Base-by-base conservation (phyloP, 208 protist genomes). In the Blastocrithidia nonstop region DNA sequence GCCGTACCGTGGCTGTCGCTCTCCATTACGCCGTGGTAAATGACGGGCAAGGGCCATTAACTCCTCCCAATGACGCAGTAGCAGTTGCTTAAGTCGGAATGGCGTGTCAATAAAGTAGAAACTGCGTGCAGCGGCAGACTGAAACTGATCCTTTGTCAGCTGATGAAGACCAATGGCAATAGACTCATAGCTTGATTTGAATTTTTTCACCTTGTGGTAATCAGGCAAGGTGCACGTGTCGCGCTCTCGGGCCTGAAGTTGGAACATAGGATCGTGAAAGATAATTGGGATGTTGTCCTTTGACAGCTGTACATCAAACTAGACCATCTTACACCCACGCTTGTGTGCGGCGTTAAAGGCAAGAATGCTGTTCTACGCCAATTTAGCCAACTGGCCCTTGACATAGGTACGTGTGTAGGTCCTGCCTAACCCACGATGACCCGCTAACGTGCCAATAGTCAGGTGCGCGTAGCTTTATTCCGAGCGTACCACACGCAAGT, bases 251-350 rank as follows among this genome's bases (percentile, higher is more conserved):
- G 74, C 79, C 45, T 76, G 63, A 22, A 88, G 47, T 42, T 80
- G 61, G 32, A 88, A 58, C 8, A 88, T 42, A 0, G 79, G 71
- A 37, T 88, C 79, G 57, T 88, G 79, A 51, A 84, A 81, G 36
- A 85, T 57, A 29, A 88, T 64, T 0, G 79, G 79, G 26, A 85
- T 54, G 17, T 72, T 62, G 45, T 88, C 79, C 15, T 46, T 50
- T 7, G 79, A 83, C n/a, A 84, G 62, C 79, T 85, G 84, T 21
- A 88, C 79, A 40, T 88, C 79, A 31, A 88, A 74, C 56, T 88
- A 74, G 16, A 88, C 66, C 69, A 81, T 82, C 6, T 73, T 64
- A 28, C 74, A 84, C 6, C 70, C 64, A 16, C 79, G 71, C 7
- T 53, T 54, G 50, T 88, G 74, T 1, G 79, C 79, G 0, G 74